Conservation (phyloP, 352 stramenopile genomes). For the Phytopythium oedochilum region DNA sequence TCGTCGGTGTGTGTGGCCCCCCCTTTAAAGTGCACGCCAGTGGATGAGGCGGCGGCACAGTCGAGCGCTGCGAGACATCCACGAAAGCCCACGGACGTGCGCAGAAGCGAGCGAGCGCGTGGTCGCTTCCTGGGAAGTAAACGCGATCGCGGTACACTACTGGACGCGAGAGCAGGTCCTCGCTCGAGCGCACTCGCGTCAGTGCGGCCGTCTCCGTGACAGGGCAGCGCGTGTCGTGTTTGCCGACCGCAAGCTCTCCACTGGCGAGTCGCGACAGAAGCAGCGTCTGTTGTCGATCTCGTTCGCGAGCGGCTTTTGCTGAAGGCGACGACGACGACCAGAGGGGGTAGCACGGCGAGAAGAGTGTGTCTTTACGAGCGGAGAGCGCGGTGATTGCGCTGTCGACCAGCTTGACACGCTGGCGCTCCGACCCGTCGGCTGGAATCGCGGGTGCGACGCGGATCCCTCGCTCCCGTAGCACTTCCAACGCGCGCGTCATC, state of each 20-base stretch:
- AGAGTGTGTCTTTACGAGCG: constrained; percentile 29
- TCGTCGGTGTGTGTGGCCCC: constrained; percentile 28
- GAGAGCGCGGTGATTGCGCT: constrained; percentile 26
- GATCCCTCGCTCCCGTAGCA: constrained; percentile 32
- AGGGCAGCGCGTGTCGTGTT: constrained; percentile 42
- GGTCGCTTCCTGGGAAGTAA: constrained; percentile 38
- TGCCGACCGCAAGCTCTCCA: constrained; percentile 45
- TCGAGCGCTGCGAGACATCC: neutral
- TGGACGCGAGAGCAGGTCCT: constrained; percentile 4
- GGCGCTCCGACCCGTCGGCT: constrained; percentile 22
- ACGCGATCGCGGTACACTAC: constrained; percentile 46
- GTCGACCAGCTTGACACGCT: constrained; percentile 26
- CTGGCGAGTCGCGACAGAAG: constrained; percentile 20
- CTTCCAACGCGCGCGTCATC: constrained; percentile 25
- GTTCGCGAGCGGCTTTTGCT: neutral
- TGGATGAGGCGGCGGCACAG: constrained; percentile 13
- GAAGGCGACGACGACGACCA: neutral
- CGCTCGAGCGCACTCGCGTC: constrained; percentile 2
- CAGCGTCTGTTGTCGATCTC: neutral
- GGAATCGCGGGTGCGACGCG: constrained; percentile 19
- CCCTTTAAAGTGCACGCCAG: constrained; percentile 37
- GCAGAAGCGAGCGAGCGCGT: neutral
- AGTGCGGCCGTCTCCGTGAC: constrained; percentile 16
- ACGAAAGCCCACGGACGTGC: constrained; percentile 1
- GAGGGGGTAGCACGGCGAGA: constrained; percentile 35